A percentile compares a stretch with the other conserved stretches of the same genome.
Conservation (phyloP, 2,329 filamentous ascomycete species). For the Hypoxylon sp. region DNA sequence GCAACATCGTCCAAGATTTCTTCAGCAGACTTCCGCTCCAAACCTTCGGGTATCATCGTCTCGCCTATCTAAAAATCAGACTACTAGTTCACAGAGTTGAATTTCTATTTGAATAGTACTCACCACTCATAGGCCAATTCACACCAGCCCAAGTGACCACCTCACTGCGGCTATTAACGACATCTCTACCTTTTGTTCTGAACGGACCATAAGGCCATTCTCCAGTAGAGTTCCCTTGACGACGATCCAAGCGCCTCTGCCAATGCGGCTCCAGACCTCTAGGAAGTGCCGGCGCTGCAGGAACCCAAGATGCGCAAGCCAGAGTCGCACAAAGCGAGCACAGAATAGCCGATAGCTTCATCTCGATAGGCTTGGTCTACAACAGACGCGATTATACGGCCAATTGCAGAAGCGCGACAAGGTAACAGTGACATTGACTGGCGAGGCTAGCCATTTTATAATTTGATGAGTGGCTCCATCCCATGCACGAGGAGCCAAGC, state of each 20-base stretch:
- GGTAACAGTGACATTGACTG: conserved; percentile 8
- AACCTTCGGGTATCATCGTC: conserved; percentile 70
- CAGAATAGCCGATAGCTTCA: conserved; percentile 38
- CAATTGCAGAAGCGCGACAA: neutral
- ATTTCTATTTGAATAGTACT: conserved; percentile 12
- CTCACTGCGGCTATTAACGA: conserved; percentile 57
- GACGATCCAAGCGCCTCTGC: conserved; percentile 31
- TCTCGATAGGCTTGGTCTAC: conserved; percentile 28
- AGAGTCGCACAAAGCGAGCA: conserved; percentile 38
- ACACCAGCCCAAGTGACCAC: conserved; percentile 57
- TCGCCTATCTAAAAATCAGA: conserved; percentile 56
- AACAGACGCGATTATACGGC: conserved; percentile 12
- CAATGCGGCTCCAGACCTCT: conserved; percentile 28
- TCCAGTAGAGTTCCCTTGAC: conserved; percentile 42
- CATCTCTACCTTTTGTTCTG: conserved; percentile 57
- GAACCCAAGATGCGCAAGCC: conserved; percentile 43
- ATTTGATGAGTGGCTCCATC: conserved; percentile 6
- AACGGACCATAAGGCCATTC: conserved; percentile 60
- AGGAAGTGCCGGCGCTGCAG: conserved; percentile 22
- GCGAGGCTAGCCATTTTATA: conserved; percentile 30
- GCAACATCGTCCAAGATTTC: conserved; percentile 65
- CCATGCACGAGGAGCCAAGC: conserved; percentile 7
- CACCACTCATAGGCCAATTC: conserved; percentile 58
- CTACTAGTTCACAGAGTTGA: neutral
- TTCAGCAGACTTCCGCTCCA: conserved; percentile 67